Evolutionary conservation across 257 asterid genomes (phyloP).

Genomic region (Thymus quinquecostatus): DNA sequence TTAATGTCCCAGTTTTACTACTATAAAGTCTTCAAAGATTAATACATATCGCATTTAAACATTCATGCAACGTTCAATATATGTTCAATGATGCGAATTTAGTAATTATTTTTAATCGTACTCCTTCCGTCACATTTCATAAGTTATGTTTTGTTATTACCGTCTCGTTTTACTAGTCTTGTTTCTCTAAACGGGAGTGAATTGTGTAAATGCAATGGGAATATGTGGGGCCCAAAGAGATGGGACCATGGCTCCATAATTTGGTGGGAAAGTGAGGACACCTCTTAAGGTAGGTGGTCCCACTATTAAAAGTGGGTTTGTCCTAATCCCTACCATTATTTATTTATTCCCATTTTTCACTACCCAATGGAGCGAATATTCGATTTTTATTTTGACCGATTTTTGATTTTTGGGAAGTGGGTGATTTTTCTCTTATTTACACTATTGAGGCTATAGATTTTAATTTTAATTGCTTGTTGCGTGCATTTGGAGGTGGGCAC

Average conservation of each 20-base stretch:
- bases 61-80: background rate
- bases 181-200: no score
- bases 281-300: conserved; percentile 36
- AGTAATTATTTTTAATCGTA: no score
- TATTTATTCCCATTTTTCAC: background rate
- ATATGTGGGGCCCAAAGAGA: conserved; percentile 14
- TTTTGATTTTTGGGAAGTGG: background rate
- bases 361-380: background rate
- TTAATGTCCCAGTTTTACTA: background rate
- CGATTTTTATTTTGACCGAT: conserved; percentile 1
- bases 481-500: conserved; percentile 7
- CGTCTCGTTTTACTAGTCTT: no score
- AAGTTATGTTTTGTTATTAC: no score
- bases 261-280: conserved; percentile 35
- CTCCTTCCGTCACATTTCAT: no score
- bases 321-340: conserved; percentile 9
- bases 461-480: background rate
- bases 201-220: no score
- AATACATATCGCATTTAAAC: background rate
- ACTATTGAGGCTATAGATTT: no score
- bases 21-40: background rate
- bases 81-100: no score
- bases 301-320: conserved; percentile 25
- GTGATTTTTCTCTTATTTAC: background rate
- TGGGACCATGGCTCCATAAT: conserved; percentile 34